A percentile compares a stretch with the other conserved stretches of the same genome.
These are phyloP conservation scores for Cichorium intybus DNA, from an alignment of 140 eudicot genomes.

Conservation along the genomic window DNA sequence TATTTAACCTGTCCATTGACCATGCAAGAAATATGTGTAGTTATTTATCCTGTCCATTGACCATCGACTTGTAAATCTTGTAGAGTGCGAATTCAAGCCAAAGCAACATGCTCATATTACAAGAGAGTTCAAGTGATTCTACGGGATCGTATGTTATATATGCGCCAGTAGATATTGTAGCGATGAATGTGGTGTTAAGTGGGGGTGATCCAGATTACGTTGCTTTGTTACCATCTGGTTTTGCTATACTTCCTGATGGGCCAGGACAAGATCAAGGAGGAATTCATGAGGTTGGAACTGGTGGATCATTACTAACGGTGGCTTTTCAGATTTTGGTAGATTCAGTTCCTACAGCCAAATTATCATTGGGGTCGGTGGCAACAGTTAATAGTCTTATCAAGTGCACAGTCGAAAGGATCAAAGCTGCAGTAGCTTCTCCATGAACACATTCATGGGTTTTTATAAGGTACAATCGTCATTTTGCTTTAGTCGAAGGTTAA, in stretches of 20 bases:
- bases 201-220: slow-evolving; percentile 98
- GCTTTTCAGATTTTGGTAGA: slow-evolving; percentile 91
- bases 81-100: slow-evolving; percentile 90
- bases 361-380: slow-evolving; percentile 88
- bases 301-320: slow-evolving; percentile 87
- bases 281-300: slow-evolving; percentile 48
- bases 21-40: not conserved
- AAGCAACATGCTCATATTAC: slow-evolving; percentile 93
- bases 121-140: slow-evolving; percentile 84
- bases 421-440: slow-evolving; percentile 58
- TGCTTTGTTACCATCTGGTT: slow-evolving; percentile 93
- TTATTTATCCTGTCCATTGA: not conserved
- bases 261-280: slow-evolving; percentile 43
- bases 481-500: not conserved
- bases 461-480: slow-evolving; percentile 14
- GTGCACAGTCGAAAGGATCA: slow-evolving; percentile 92
- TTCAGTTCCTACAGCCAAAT: slow-evolving; percentile 82
- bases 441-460: slow-evolving; percentile 25
- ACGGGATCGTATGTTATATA: slow-evolving; percentile 91
- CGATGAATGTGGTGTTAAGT: slow-evolving; percentile 84
- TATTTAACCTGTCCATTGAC: not conserved
- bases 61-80: not conserved
- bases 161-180: slow-evolving; percentile 87
- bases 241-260: slow-evolving; percentile 94
- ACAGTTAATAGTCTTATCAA: slow-evolving; percentile 86